Percentiles rank a stretch among this genome's conserved stretches.
Conservation (phyloP, 148 eudicot genomes). For the Tetragonia tetragonoides region DNA sequence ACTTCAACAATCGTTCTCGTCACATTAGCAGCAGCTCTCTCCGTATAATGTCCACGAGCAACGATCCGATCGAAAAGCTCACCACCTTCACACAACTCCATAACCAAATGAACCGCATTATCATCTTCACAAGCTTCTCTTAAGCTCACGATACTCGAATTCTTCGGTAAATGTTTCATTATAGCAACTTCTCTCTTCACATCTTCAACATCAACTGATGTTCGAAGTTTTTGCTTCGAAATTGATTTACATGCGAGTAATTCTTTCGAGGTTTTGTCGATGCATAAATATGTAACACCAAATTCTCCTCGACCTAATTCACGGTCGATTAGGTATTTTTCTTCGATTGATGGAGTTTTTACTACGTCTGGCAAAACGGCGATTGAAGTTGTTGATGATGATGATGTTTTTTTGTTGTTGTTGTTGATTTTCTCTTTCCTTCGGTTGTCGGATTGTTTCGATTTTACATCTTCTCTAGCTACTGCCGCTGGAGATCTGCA, state of each 20-base stretch:
- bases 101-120: slow-evolving; percentile 89
- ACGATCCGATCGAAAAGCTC: slow-evolving; percentile 95
- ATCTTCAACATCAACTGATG: slow-evolving; percentile 86
- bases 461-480: slow-evolving; percentile 81
- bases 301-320: slow-evolving; percentile 90
- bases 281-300: slow-evolving; percentile 81
- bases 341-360: slow-evolving; percentile 56
- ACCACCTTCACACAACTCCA: slow-evolving; percentile 97
- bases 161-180: slow-evolving; percentile 79
- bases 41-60: slow-evolving; percentile 91
- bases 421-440: slow-evolving; percentile 30
- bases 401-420: slow-evolving; percentile 21
- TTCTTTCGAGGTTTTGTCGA: slow-evolving; percentile 51
- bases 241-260: slow-evolving; percentile 87
- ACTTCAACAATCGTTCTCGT: slow-evolving; percentile 84
- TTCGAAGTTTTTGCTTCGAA: slow-evolving; percentile 81
- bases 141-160: slow-evolving; percentile 67
- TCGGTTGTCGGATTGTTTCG: slow-evolving; percentile 46
- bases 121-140: slow-evolving; percentile 96
- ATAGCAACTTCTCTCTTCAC: slow-evolving; percentile 90
- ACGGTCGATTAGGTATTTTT: slow-evolving; percentile 65
- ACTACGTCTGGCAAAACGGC: slow-evolving; percentile 53
- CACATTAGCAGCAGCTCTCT: slow-evolving; percentile 78
- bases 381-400: slow-evolving; percentile 17
- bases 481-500: slow-evolving; percentile 98